Percentiles rank a stretch among this genome's conserved stretches.
These are phyloP conservation scores for Sordariomycetes sp. DNA, from an alignment of 2,329 filamentous ascomycete genomes.

Conservation along the genomic window DNA sequence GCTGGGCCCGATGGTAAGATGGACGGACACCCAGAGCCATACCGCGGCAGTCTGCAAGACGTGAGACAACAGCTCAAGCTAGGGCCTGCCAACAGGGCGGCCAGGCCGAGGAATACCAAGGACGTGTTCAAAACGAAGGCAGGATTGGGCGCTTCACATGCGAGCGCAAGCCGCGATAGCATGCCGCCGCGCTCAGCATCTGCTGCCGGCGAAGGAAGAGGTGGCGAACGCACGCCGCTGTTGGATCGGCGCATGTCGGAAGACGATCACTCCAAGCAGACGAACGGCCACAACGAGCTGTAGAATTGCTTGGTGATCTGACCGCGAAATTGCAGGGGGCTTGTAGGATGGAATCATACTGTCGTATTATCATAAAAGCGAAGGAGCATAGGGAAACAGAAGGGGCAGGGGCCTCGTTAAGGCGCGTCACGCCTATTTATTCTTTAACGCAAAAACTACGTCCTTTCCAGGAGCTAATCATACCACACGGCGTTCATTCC, in stretches of 20 bases:
- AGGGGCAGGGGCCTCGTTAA: too few species aligned
- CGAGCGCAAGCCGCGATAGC: slow-evolving; percentile 7
- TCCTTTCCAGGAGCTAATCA: slow-evolving; percentile 34
- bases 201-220: slow-evolving; percentile 6
- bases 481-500: slow-evolving; percentile 98
- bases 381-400: too few species aligned
- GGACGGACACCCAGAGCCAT: slow-evolving; percentile 35
- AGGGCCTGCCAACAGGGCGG: slow-evolving; percentile 58
- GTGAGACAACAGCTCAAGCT: slow-evolving; percentile 56
- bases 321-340: too few species aligned
- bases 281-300: too few species aligned
- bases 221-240: slow-evolving; percentile 19
- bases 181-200: slow-evolving; percentile 12
- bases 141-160: slow-evolving; percentile 17
- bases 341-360: too few species aligned
- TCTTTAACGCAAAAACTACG: too few species aligned
- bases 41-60: slow-evolving; percentile 53
- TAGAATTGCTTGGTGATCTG: too few species aligned
- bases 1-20: slow-evolving; percentile 42
- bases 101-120: slow-evolving; percentile 47
- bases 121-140: slow-evolving; percentile 60
- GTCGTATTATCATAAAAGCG: too few species aligned
- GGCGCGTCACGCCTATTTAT: not conserved
- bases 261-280: too few species aligned
- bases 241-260: slow-evolving; percentile 13